Base-by-base conservation (phyloP, 352 stramenopile species). In the Phytophthora quininea region DNA sequence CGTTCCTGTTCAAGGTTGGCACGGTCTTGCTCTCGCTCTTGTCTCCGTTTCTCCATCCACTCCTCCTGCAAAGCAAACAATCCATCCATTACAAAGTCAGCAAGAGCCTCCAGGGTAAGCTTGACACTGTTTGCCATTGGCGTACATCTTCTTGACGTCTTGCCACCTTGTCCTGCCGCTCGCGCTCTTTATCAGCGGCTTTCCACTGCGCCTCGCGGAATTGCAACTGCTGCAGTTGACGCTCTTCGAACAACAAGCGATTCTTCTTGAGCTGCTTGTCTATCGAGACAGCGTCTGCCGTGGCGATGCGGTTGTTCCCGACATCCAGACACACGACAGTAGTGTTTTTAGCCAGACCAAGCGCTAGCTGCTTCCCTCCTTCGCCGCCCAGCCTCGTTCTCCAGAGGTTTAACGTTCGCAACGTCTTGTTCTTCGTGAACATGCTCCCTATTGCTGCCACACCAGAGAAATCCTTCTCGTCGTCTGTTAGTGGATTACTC, bases 31-130 rank as follows among this genome's bases (percentile, higher is more conserved):
- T 88, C 67, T 1, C 86, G 74, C 57, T 91, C 84, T 19, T 74
- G 24, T 60, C 86, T 89, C 53, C 86, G 86, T 53, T 92, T 83
- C 54, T 90, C 84, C 65, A 94, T 89, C 86, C 86, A 92, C 50
- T 79, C 60, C 40, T 90, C 84, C 80, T 93, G 67, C 5, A 57
- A 4, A 43, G 35, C 35, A 69, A 49, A 56, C 19, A 62, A 32
- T 49, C 15, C 57, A 31, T 46, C 29, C 37, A 30, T 29, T 10
- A 40, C 19, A 19, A 43, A 5, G 30, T 31, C 29, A 47, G 14
- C 32, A 33, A 31, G 47, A 32, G 24, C 5, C 24, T 7, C 37
- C 10, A 48, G 15, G 19, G 19, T 24, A 24, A 24, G 19, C 19
- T 24, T 24, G 19, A 24, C 14, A 31, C 3, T 14, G 24, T 31